Percentiles rank a stretch among this genome's conserved stretches.
Conservation (phyloP, 495 filamentous ascomycete species). For the Trichoderma parareesei region DNA sequence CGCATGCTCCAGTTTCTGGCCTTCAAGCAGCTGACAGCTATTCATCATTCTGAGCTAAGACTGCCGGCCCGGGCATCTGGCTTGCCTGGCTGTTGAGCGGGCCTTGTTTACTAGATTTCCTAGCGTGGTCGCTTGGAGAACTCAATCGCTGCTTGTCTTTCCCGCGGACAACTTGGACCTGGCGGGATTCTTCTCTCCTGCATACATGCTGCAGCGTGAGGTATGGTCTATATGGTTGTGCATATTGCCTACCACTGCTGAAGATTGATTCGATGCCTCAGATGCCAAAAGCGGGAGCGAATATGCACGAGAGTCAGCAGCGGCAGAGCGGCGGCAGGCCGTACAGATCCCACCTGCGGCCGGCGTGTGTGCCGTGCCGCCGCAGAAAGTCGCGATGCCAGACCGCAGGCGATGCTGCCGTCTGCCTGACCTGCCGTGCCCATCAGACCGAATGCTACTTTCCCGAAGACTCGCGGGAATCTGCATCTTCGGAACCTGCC, state of each 20-base stretch:
- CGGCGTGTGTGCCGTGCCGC: conserved; percentile 44
- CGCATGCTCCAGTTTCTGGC: background rate
- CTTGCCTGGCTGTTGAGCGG: background rate
- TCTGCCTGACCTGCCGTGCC: conserved; percentile 42
- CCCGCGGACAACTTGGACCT: background rate
- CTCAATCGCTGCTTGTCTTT: background rate
- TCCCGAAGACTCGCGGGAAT: conserved; percentile 15
- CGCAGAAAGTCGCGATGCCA: conserved; percentile 46
- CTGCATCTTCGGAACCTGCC: background rate
- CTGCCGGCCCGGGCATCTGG: background rate
- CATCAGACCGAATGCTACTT: conserved; percentile 31
- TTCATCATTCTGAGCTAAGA: background rate
- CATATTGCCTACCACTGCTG: background rate
- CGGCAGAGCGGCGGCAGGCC: conserved; percentile 18
- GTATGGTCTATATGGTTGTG: background rate
- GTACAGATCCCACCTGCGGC: conserved; percentile 44
- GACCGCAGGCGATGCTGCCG: conserved; percentile 40
- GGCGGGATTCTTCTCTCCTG: no score
- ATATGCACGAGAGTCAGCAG: background rate
- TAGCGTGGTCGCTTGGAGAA: background rate
- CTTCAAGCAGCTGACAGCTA: background rate
- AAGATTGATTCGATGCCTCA: background rate
- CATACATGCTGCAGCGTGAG: background rate
- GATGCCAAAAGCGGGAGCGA: background rate
- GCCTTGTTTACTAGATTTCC: background rate